Base-by-base conservation (phyloP, 108 stramenopile genomes). In the Chaetoceros muelleri region DNA sequence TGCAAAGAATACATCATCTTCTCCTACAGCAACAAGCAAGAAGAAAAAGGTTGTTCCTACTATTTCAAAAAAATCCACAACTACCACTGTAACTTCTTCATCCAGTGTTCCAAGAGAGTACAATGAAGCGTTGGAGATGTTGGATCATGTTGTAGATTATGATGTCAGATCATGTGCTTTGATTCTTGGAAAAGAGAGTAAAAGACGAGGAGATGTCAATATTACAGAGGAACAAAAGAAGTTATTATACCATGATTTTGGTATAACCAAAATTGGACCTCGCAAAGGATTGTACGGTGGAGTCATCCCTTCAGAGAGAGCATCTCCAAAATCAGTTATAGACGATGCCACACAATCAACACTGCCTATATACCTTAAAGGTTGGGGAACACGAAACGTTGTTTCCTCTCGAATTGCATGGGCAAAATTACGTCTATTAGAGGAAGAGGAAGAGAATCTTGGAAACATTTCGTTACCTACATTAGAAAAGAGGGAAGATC, bases 101-200 rank as follows among this genome's bases (percentile, higher is more conserved):
- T n/a, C 65, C 28, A 55, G 70, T n/a, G 53, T 55, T 29, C 73
- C 70, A 17, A 70, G 74, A 3, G 85, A 82, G 55, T 86, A 80
- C 64, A 70, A 72, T 48, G 70, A 76, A 25, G 55, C 79, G 19
- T 86, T 84, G 88, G 72, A 86, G 67, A 48, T 70, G 70, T 60
- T 90, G 0, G 80, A 90, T 63, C 84, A 86, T 57, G 76, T 82
- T 3, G 74, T 84, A 19, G 57, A 78, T 23, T 81, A 82, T 58
- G 80, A 84, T 71, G 76, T 73, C 46, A 70, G 73, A 20, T 53
- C 81, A 3, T 73, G 80, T 16, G 66, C 50, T 29, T 57, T 84
- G 21, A 49, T 82, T 23, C 44, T 70, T 48, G 70, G 77, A 21
- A 66, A 62, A 31, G 65, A 67, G 19, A 27, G 62, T 44, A 69